phyloP scores from a whole-genome alignment of 2,329 filamentous ascomycete species.

The Trichoderma sp. region DNA sequence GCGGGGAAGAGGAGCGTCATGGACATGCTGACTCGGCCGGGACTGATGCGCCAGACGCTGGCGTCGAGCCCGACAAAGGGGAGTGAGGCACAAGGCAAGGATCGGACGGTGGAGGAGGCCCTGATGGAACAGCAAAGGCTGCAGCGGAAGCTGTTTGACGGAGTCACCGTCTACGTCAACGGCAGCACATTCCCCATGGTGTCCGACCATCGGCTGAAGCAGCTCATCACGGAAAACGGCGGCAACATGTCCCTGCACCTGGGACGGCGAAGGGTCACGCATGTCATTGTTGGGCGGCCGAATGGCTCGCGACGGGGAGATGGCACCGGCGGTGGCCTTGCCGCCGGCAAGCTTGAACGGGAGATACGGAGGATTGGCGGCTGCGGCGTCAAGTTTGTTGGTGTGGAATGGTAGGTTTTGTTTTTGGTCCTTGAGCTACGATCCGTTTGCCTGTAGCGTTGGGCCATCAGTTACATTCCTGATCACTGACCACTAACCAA shows the following conservation, averaged over 20 bases:
- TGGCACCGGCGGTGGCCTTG: slow-evolving; percentile 77
- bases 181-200: slow-evolving; percentile 79
- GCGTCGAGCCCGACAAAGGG: not conserved
- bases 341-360: slow-evolving; percentile 76
- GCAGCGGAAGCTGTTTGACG: slow-evolving; percentile 62
- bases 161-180: slow-evolving; percentile 80
- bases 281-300: slow-evolving; percentile 75
- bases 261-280: slow-evolving; percentile 74
- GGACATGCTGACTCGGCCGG: slow-evolving; percentile 56
- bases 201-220: slow-evolving; percentile 85
- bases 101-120: slow-evolving; percentile 25
- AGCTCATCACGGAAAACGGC: slow-evolving; percentile 72
- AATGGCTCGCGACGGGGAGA: slow-evolving; percentile 54
- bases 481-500: not conserved
- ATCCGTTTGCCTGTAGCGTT: not conserved
- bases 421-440: not conserved
- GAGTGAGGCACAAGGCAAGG: not conserved
- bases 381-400: slow-evolving; percentile 74
- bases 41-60: slow-evolving; percentile 28
- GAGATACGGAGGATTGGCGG: slow-evolving; percentile 71
- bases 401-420: slow-evolving; percentile 70
- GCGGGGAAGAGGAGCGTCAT: slow-evolving; percentile 48
- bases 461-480: not conserved
- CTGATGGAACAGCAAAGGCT: slow-evolving; percentile 35
- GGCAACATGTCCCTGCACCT: slow-evolving; percentile 70